Percentiles rank a stretch among this genome's conserved stretches.
Evolutionary conservation across 192 early-diverging fungal species (phyloP).

Genomic region (Kappamyces sp.): DNA sequence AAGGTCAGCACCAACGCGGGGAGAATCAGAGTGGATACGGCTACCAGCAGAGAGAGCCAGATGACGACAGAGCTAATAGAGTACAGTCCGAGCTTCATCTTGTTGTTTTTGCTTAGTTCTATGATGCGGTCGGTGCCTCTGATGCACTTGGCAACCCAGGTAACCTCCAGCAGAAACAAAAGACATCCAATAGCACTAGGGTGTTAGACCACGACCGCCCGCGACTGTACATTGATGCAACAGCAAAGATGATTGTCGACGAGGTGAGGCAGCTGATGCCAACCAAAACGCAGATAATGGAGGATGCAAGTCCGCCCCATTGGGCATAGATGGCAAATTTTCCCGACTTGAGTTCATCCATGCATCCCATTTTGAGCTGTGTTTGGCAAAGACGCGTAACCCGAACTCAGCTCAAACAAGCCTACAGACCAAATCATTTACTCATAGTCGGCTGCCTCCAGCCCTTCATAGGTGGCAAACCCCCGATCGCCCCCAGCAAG

Average conservation of each 20-base stretch:
- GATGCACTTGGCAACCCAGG: constrained; percentile 7
- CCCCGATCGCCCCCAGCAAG: constrained; percentile 62
- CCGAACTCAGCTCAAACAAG: no score
- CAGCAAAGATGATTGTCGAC: constrained; percentile 1
- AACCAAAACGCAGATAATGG: constrained; percentile 1
- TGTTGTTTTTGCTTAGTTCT: constrained; percentile 1
- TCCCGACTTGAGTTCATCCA: constrained; percentile 13
- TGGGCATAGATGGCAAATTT: constrained; percentile 16
- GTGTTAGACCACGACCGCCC: not conserved
- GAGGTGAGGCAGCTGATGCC: not conserved
- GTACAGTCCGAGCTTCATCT: constrained; percentile 6
- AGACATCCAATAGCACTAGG: not conserved
- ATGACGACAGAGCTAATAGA: constrained; percentile 29
- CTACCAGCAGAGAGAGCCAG: constrained; percentile 36
- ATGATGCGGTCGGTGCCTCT: constrained; percentile 10
- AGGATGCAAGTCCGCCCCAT: constrained; percentile 1
- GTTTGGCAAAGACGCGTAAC: no score
- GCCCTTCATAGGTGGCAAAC: constrained; percentile 21
- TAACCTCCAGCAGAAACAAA: constrained; percentile 7
- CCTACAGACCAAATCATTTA: not conserved
- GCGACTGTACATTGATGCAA: constrained; percentile 1
- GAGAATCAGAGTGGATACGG: constrained; percentile 24
- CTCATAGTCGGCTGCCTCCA: not conserved
- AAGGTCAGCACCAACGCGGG: constrained; percentile 27
- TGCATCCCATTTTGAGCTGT: not conserved